Conservation (phyloP, 306 rosid species). For the Dalbergia oliveri region DNA sequence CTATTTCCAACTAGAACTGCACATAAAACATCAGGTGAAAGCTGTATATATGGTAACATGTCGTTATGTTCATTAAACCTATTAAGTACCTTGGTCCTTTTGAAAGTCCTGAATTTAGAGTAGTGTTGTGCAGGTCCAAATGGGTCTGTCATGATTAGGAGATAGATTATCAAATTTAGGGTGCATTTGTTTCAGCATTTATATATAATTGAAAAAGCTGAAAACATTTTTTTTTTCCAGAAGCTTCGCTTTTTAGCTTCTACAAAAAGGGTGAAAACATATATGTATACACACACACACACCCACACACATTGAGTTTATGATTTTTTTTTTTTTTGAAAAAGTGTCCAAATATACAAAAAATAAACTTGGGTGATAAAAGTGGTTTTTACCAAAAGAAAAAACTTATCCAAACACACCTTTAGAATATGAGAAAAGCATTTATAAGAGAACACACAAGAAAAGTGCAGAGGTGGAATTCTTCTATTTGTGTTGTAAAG, state of each 20-base stretch:
- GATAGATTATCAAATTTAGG: neutral
- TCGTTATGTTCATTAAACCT: constrained; percentile 3
- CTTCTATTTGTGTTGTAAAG: constrained; percentile 26
- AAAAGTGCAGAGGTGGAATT: constrained; percentile 24
- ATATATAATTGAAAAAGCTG: too few relatives aligned
- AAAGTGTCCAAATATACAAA: too few relatives aligned
- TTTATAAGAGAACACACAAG: constrained; percentile 11
- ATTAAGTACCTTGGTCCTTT: constrained; percentile 9
- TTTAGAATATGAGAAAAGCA: constrained; percentile 7
- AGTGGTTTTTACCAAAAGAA: too few relatives aligned
- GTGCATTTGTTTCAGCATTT: too few relatives aligned
- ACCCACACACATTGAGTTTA: too few relatives aligned
- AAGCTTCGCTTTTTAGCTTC: neutral
- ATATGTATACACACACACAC: too few relatives aligned
- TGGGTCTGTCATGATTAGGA: constrained; percentile 26
- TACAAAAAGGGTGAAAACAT: too few relatives aligned
- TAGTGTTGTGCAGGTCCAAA: constrained; percentile 10
- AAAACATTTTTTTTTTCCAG: too few relatives aligned
- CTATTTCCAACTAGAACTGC: constrained; percentile 18
- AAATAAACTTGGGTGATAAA: too few relatives aligned
- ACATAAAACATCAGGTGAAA: neutral
- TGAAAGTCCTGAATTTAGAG: constrained; percentile 19
- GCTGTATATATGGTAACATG: neutral
- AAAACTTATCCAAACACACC: too few relatives aligned
- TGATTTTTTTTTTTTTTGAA: too few relatives aligned